Conservation (phyloP, 257 asterid species). For the Echium plantagineum region DNA sequence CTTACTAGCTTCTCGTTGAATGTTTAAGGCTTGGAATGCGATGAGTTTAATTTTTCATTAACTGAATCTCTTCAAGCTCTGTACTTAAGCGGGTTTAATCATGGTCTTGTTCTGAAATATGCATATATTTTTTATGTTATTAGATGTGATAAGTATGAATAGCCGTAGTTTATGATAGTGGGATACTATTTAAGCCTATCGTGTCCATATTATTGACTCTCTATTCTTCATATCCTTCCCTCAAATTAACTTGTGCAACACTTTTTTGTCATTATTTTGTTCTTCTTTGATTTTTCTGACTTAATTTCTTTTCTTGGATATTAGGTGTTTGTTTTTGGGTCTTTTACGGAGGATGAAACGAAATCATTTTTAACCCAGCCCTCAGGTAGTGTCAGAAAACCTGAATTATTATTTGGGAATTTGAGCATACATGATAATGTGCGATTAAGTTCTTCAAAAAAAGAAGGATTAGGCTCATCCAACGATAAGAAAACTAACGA, state of each 20-base stretch:
- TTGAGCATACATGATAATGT: constrained; percentile 19
- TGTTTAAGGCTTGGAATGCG: not conserved
- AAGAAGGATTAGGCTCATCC: not conserved
- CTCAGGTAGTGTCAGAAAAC: constrained; percentile 15
- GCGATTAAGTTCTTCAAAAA: constrained; percentile 18
- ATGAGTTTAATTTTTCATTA: not conserved
- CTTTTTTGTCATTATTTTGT: not conserved
- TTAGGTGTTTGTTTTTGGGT: constrained; percentile 77
- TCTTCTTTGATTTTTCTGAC: not conserved
- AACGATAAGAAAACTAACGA: not conserved
- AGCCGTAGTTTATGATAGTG: no score
- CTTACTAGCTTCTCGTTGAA: not conserved
- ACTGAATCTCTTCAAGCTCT: not conserved
- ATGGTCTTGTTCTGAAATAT: not conserved
- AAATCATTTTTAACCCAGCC: constrained; percentile 32
- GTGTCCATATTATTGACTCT: not conserved
- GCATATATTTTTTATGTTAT: no score
- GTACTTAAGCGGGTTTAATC: not conserved
- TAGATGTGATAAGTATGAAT: no score
- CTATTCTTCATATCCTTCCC: not conserved
- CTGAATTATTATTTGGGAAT: constrained; percentile 40
- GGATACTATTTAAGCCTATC: not conserved
- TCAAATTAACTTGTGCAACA: no score
- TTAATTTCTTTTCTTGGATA: not conserved
- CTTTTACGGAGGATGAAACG: constrained; percentile 84